These are phyloP conservation scores for Nectriaceae sp. DNA, from an alignment of 2,329 filamentous ascomycete species.

Conservation along the genomic window DNA sequence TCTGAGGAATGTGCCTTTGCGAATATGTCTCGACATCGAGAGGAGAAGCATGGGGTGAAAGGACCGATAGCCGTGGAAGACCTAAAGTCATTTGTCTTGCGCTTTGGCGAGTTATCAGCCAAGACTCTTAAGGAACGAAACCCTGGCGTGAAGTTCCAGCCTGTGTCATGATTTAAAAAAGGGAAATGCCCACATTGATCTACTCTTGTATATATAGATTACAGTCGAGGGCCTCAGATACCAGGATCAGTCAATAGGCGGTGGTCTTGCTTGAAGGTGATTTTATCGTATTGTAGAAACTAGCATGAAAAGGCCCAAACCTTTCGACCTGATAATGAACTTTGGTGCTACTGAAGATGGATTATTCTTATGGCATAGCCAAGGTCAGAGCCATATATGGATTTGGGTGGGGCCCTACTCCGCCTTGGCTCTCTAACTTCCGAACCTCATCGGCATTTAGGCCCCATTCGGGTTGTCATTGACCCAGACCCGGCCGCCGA, in stretches of 20 bases:
- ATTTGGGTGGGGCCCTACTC: too few species aligned
- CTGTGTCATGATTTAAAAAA: slow-evolving; percentile 11
- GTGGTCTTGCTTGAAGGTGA: too few species aligned
- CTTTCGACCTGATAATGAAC: too few species aligned
- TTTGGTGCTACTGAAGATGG: too few species aligned
- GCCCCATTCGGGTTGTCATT: slow-evolving; percentile 12
- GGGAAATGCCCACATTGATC: too few species aligned
- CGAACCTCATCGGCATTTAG: slow-evolving; percentile 10
- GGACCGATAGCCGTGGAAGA: slow-evolving; percentile 25
- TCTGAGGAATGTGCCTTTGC: slow-evolving; percentile 42
- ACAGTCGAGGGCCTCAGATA: too few species aligned
- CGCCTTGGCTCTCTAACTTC: slow-evolving; percentile 12
- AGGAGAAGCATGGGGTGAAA: slow-evolving; percentile 32
- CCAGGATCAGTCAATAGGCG: too few species aligned
- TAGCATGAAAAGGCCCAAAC: too few species aligned
- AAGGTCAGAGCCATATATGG: too few species aligned
- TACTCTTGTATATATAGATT: too few species aligned
- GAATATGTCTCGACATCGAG: slow-evolving; percentile 44
- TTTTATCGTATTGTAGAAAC: too few species aligned
- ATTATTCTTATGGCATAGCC: too few species aligned
- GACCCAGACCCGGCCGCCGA: slow-evolving; percentile 8
- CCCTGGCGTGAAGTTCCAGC: slow-evolving; percentile 34
- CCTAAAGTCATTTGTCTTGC: slow-evolving; percentile 20
- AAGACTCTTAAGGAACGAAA: slow-evolving; percentile 33
- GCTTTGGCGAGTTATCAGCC: slow-evolving; percentile 28